Conservation (phyloP, 2,329 filamentous ascomycete species). For the Verticillium alfalfae region DNA sequence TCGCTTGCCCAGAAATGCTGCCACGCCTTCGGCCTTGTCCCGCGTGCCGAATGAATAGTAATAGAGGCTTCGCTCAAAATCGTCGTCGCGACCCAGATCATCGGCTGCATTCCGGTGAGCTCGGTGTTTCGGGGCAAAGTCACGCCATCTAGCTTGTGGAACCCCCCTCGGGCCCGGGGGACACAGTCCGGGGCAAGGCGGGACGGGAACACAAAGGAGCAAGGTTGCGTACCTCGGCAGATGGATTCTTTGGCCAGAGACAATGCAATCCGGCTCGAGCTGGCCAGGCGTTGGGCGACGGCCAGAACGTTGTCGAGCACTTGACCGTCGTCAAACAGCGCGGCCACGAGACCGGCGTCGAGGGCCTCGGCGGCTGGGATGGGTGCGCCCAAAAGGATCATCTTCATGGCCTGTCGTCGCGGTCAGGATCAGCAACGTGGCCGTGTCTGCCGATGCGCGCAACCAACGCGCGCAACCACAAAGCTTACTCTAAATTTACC, state of each 20-base stretch:
- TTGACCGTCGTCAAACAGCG: slow-evolving; percentile 18
- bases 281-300: slow-evolving; percentile 16
- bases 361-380: slow-evolving; percentile 19
- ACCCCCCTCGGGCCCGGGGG: too few relatives aligned
- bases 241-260: slow-evolving; percentile 22
- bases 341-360: slow-evolving; percentile 17
- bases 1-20: slow-evolving; percentile 22
- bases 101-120: slow-evolving; percentile 12
- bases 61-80: slow-evolving; percentile 27
- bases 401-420: slow-evolving; percentile 19
- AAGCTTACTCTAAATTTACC: slow-evolving; percentile 29
- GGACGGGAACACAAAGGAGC: too few relatives aligned
- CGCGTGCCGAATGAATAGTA: slow-evolving; percentile 26
- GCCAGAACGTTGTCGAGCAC: slow-evolving; percentile 18
- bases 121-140: background rate
- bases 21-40: slow-evolving; percentile 22
- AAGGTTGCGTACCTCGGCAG: slow-evolving; percentile 15
- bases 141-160: background rate
- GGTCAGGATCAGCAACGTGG: background rate
- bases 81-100: slow-evolving; percentile 19
- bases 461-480: background rate
- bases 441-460: too few relatives aligned
- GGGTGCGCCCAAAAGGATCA: slow-evolving; percentile 18
- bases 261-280: slow-evolving; percentile 17
- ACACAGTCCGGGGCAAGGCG: too few relatives aligned